Conservation (phyloP, 805 yeast genomes). For the Candida vartiovaarae region DNA sequence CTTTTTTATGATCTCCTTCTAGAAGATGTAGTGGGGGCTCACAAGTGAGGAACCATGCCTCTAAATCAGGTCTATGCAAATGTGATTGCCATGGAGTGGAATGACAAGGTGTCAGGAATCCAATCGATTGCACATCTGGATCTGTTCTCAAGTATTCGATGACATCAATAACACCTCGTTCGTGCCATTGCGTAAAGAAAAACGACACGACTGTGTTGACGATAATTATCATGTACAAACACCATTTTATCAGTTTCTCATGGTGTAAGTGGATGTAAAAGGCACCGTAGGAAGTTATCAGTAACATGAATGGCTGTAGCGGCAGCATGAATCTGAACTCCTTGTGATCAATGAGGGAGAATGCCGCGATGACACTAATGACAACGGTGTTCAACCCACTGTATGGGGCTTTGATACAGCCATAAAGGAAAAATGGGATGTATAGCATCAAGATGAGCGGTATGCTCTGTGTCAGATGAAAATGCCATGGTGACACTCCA, state of each 20-base stretch:
- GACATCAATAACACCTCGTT: constrained; percentile 76
- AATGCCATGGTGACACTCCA: constrained; percentile 80
- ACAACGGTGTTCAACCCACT: constrained; percentile 27
- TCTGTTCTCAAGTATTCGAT: constrained; percentile 42
- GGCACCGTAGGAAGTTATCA: constrained; percentile 37
- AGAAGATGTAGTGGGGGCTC: constrained; percentile 68
- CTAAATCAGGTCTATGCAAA: constrained; percentile 50
- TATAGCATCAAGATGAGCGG: constrained; percentile 68
- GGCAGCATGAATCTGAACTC: constrained; percentile 90
- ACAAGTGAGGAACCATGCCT: constrained; percentile 78
- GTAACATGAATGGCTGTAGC: constrained; percentile 64
- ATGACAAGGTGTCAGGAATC: constrained; percentile 93
- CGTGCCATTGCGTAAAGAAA: constrained; percentile 65
- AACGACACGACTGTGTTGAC: constrained; percentile 37
- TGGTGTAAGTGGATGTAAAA: constrained; percentile 19
- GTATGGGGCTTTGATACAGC: constrained; percentile 24
- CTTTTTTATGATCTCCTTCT: constrained; percentile 22
- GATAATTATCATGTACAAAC: constrained; percentile 19
- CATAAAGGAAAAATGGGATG: constrained; percentile 53
- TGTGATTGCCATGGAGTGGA: constrained; percentile 94
- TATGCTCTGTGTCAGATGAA: constrained; percentile 74
- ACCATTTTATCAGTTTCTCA: constrained; percentile 10
- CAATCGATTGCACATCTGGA: constrained; percentile 43
- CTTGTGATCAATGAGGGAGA: constrained; percentile 72
- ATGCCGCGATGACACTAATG: constrained; percentile 40